Percentiles rank a stretch among this genome's conserved stretches.
phyloP scores from a whole-genome alignment of 2,329 filamentous ascomycete genomes.

The Zelopaecilomyces penicillatus region DNA sequence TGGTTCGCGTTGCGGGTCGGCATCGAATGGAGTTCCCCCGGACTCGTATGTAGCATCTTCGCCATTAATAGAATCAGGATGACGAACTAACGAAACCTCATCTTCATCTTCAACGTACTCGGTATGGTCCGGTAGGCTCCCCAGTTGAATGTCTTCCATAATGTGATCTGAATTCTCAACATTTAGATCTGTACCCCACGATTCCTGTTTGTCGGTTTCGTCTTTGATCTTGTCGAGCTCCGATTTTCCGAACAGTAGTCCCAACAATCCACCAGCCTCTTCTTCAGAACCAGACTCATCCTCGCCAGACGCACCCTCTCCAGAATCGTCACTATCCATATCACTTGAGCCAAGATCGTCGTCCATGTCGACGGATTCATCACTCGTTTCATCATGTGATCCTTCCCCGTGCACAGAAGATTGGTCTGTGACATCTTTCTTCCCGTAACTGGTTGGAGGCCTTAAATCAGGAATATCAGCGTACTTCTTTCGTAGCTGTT shows the following conservation, averaged over 20 bases:
- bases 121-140: neutral
- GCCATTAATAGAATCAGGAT: slow-evolving; percentile 17
- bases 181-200: slow-evolving; percentile 16
- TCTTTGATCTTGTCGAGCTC: slow-evolving; percentile 47
- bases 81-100: slow-evolving; percentile 24
- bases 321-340: slow-evolving; percentile 33
- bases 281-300: slow-evolving; percentile 38
- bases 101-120: slow-evolving; percentile 20
- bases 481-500: slow-evolving; percentile 62
- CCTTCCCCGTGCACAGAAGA: slow-evolving; percentile 15
- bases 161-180: slow-evolving; percentile 15
- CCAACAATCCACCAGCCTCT: slow-evolving; percentile 41
- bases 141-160: slow-evolving; percentile 2
- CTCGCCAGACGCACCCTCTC: slow-evolving; percentile 23
- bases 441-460: slow-evolving; percentile 16
- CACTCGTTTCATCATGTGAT: slow-evolving; percentile 41
- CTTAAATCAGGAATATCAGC: slow-evolving; percentile 49
- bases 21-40: neutral
- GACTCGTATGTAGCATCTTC: slow-evolving; percentile 2
- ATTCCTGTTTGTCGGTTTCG: slow-evolving; percentile 13
- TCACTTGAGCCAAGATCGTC: slow-evolving; percentile 56
- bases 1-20: neutral
- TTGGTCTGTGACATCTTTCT: slow-evolving; percentile 14
- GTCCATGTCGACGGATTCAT: slow-evolving; percentile 62
- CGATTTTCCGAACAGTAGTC: slow-evolving; percentile 50